Percentiles rank a stretch among this genome's conserved stretches.
phyloP scores from a whole-genome alignment of 2,329 filamentous ascomycete genomes.

The Tolypocladium tundrense region DNA sequence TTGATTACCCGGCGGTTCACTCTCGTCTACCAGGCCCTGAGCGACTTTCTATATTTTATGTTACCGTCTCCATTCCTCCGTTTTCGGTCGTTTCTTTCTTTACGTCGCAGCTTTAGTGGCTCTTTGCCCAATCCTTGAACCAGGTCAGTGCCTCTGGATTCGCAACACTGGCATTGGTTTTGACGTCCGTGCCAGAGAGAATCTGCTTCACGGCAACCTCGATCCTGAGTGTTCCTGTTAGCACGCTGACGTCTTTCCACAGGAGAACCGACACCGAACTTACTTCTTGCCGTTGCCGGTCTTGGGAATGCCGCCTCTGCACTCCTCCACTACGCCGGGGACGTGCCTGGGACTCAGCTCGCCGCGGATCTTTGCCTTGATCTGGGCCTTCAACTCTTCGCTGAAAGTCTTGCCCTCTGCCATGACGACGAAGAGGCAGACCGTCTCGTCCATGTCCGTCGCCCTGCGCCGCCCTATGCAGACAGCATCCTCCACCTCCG shows the following conservation, averaged over 20 bases:
- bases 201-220: slow-evolving; percentile 97
- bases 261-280: slow-evolving; percentile 20
- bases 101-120: slow-evolving; percentile 24
- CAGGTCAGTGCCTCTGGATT: slow-evolving; percentile 83
- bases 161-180: slow-evolving; percentile 86
- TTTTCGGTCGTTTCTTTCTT: background rate
- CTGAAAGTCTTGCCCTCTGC: slow-evolving; percentile 44
- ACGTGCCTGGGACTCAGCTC: slow-evolving; percentile 87
- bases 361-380: slow-evolving; percentile 59
- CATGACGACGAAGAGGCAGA: slow-evolving; percentile 83
- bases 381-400: slow-evolving; percentile 47
- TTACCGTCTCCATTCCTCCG: background rate
- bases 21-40: background rate
- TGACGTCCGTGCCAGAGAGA: slow-evolving; percentile 74
- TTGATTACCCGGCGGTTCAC: background rate
- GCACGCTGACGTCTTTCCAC: background rate
- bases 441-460: slow-evolving; percentile 70
- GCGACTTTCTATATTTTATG: background rate
- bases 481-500: slow-evolving; percentile 72
- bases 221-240: slow-evolving; percentile 44
- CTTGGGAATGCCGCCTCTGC: slow-evolving; percentile 71
- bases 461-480: slow-evolving; percentile 71
- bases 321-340: slow-evolving; percentile 71
- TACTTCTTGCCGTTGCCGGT: slow-evolving; percentile 95
- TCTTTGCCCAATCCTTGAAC: slow-evolving; percentile 68